These are phyloP conservation scores for Pseudozyma tsukubaensis DNA, from an alignment of 1,284 basidiomycete species.

Conservation along the genomic window DNA sequence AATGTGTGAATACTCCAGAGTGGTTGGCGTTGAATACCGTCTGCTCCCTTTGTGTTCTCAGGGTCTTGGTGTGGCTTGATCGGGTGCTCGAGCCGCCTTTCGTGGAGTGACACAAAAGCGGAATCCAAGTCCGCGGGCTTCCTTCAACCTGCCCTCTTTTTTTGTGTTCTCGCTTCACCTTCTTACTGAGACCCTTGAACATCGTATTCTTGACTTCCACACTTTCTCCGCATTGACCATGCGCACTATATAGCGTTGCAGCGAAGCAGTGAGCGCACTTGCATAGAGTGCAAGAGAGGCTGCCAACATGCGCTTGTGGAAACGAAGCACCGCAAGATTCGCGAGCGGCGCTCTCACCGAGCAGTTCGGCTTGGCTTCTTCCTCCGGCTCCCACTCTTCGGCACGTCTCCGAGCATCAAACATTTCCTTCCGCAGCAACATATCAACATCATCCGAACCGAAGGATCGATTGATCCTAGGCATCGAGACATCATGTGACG, in stretches of 20 bases:
- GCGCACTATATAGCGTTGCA: background rate
- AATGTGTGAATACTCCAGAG: too few species aligned
- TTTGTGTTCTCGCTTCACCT: background rate
- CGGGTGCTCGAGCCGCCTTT: constrained; percentile 9
- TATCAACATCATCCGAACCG: background rate
- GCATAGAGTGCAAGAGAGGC: background rate
- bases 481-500: constrained; percentile 67
- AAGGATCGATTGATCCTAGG: constrained; percentile 48
- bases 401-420: constrained; percentile 5
- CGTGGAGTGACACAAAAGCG: background rate
- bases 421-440: background rate
- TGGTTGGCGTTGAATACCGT: background rate
- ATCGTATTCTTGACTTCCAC: too few species aligned
- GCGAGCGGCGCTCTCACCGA: constrained; percentile 1
- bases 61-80: background rate
- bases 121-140: constrained; percentile 13
- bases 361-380: background rate
- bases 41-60: constrained; percentile 3
- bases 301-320: constrained; percentile 10
- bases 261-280: background rate
- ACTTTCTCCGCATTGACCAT: background rate
- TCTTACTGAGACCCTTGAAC: background rate
- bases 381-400: constrained; percentile 1
- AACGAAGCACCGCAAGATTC: constrained; percentile 5
- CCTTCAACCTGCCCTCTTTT: constrained; percentile 4